Percentiles rank a stretch among this genome's conserved stretches.
Evolutionary conservation across 129 eudicot species (phyloP).

Genomic region (Heracleum sosnowskyi): DNA sequence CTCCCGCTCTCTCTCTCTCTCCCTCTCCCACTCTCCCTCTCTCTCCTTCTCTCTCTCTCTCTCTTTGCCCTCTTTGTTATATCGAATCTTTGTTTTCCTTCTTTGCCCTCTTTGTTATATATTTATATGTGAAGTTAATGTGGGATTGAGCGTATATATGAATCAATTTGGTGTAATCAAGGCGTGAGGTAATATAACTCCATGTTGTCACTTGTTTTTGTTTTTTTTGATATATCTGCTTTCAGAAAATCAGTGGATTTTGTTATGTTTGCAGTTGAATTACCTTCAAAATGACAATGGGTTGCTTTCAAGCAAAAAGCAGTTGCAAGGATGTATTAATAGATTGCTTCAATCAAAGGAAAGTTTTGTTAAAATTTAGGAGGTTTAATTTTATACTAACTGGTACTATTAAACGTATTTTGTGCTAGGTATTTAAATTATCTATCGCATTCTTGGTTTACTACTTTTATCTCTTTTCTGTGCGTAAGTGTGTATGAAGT

Average conservation of each 20-base stretch:
- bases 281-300: constrained; percentile 47
- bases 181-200: not conserved
- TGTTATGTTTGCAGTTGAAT: constrained; percentile 33
- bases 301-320: constrained; percentile 55
- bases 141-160: not conserved
- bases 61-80: too few relatives aligned
- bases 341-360: constrained; percentile 43
- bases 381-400: constrained; percentile 34
- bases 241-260: not conserved
- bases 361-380: constrained; percentile 42
- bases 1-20: too few relatives aligned
- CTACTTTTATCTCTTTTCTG: too few relatives aligned
- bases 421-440: not conserved
- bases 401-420: not conserved
- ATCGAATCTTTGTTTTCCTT: too few relatives aligned
- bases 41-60: too few relatives aligned
- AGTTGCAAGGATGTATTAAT: constrained; percentile 40
- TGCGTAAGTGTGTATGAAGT: too few relatives aligned
- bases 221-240: not conserved
- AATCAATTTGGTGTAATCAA: not conserved
- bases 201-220: not conserved
- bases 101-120: too few relatives aligned
- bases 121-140: not conserved
- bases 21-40: too few relatives aligned
- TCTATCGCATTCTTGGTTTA: not conserved